Conservation (phyloP, 768 basidiomycete genomes). For the Candolleomyces efflorescens region DNA sequence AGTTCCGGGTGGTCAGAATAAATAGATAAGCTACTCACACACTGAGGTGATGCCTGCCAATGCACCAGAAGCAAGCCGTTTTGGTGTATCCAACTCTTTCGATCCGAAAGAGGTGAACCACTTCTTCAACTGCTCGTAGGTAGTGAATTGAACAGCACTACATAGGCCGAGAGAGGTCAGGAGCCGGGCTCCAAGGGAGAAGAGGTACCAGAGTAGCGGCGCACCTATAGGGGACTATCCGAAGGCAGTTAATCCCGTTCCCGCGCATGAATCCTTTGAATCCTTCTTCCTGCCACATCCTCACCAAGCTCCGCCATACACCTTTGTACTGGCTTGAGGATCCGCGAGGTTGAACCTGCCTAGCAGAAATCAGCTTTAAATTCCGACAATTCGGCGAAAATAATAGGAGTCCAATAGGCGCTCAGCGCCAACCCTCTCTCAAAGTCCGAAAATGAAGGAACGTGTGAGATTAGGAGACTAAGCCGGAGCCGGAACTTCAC, state of each 20-base stretch:
- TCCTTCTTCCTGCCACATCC: constrained; percentile 95
- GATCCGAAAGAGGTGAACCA: constrained; percentile 69
- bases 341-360: constrained; percentile 83
- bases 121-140: constrained; percentile 90
- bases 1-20: neutral
- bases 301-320: constrained; percentile 75
- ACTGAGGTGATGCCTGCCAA: constrained; percentile 94
- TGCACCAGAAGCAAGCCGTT: constrained; percentile 81
- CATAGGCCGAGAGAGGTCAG: neutral
- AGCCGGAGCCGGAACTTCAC: too few relatives aligned
- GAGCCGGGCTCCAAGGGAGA: neutral
- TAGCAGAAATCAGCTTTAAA: constrained; percentile 25
- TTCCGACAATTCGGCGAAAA: neutral
- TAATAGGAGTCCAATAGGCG: neutral
- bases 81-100: constrained; percentile 81
- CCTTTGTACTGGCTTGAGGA: constrained; percentile 71
- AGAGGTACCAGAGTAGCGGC: constrained; percentile 16
- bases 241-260: constrained; percentile 83
- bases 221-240: constrained; percentile 87
- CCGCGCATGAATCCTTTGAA: constrained; percentile 92
- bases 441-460: neutral
- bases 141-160: constrained; percentile 80
- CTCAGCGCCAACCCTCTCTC: neutral
- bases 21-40: constrained; percentile 49
- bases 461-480: too few relatives aligned